A percentile compares a stretch with the other conserved stretches of the same genome.
Conservation (phyloP, 2,329 filamentous ascomycete species). For the Bretziella fagacearum region DNA sequence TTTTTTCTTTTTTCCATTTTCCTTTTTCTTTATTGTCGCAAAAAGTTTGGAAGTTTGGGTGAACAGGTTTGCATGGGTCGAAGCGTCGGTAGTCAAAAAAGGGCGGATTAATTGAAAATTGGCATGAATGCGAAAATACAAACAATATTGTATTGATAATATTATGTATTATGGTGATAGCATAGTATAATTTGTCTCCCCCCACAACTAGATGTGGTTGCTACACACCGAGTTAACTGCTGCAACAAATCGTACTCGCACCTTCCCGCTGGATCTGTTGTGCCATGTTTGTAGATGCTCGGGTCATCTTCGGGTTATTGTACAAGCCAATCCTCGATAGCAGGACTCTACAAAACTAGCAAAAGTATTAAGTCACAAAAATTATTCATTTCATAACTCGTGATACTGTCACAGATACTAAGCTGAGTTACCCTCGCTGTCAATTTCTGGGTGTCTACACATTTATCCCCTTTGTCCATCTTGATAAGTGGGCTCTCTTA, state of each 20-base stretch:
- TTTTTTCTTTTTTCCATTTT: too few species aligned
- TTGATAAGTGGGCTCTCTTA: too few species aligned
- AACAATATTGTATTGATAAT: neutral
- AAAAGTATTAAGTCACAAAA: neutral
- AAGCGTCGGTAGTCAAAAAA: too few species aligned
- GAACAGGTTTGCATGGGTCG: too few species aligned
- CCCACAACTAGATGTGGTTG: neutral
- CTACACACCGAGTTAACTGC: neutral
- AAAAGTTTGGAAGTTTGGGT: too few species aligned
- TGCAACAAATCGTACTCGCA: neutral
- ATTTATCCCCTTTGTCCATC: too few species aligned
- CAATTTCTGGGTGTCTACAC: too few species aligned
- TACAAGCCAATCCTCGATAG: constrained; percentile 1
- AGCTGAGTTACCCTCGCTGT: too few species aligned
- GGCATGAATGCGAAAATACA: neutral
- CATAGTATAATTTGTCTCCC: too few species aligned
- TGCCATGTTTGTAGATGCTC: neutral
- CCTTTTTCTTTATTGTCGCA: too few species aligned
- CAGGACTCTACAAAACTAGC: neutral
- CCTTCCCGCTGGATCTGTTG: neutral
- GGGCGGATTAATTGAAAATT: too few species aligned
- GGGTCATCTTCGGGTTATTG: constrained; percentile 11
- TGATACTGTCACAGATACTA: neutral
- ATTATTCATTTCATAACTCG: neutral
- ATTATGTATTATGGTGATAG: too few species aligned